phyloP scores from a whole-genome alignment of 2,329 filamentous ascomycete genomes.

The Fusarium lateritium region DNA sequence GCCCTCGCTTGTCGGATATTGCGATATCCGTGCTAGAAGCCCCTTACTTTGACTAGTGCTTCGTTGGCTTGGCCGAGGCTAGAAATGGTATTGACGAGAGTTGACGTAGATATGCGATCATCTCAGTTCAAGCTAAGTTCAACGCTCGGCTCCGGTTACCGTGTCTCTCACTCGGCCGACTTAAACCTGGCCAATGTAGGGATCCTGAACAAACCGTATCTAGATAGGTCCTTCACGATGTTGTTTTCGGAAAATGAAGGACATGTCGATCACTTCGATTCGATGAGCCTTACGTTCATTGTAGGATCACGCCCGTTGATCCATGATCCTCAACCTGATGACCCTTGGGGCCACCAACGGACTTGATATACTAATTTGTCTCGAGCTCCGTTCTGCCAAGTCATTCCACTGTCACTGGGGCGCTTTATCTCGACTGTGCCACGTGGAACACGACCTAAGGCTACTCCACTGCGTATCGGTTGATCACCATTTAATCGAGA shows the following conservation, averaged over 20 bases:
- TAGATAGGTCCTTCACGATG: too few relatives aligned
- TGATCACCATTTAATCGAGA: neutral
- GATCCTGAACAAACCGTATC: too few relatives aligned
- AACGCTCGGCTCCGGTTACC: neutral
- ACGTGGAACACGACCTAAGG: neutral
- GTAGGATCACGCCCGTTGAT: too few relatives aligned
- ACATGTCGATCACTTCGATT: too few relatives aligned
- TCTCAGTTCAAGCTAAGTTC: neutral
- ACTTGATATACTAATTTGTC: too few relatives aligned
- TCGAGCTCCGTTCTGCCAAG: too few relatives aligned
- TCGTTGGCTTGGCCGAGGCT: neutral
- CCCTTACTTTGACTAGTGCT: neutral
- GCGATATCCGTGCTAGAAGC: neutral
- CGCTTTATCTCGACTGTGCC: neutral
- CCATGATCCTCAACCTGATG: too few relatives aligned
- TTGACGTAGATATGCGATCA: slow-evolving; percentile 20
- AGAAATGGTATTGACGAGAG: neutral
- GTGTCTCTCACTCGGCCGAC: neutral
- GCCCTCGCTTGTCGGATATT: slow-evolving; percentile 3
- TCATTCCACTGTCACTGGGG: too few relatives aligned
- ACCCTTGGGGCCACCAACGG: too few relatives aligned
- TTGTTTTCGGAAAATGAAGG: too few relatives aligned
- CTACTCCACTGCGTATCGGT: neutral
- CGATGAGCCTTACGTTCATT: too few relatives aligned
- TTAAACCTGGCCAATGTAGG: neutral